These are phyloP conservation scores for Podaxis sp. DNA, from an alignment of 768 basidiomycete species.

Conservation along the genomic window DNA sequence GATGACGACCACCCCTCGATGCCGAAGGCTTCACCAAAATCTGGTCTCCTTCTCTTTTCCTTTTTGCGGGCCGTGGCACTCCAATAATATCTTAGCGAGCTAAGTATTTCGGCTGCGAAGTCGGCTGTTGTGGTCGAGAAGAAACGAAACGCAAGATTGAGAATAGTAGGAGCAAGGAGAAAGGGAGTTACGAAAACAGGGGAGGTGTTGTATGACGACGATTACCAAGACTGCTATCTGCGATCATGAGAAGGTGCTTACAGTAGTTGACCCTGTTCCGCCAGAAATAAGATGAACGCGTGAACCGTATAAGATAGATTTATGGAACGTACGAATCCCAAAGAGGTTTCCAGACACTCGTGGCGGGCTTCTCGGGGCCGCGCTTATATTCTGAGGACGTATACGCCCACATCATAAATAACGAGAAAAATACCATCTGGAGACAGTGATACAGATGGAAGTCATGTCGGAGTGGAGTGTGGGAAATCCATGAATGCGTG, in stretches of 20 bases:
- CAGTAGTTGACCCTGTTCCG: constrained; percentile 27
- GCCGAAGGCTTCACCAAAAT: constrained; percentile 37
- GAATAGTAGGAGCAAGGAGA: neutral
- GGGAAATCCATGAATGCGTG: neutral
- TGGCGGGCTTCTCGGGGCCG: constrained; percentile 33
- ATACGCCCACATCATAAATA: constrained; percentile 84
- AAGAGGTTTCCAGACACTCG: constrained; percentile 64
- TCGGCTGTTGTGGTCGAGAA: constrained; percentile 39
- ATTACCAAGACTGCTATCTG: neutral
- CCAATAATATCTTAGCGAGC: constrained; percentile 58
- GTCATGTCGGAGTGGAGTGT: neutral
- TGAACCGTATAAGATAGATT: constrained; percentile 19
- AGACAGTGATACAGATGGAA: neutral
- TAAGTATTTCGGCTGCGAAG: constrained; percentile 59
- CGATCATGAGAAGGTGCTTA: constrained; percentile 11
- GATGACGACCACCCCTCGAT: constrained; percentile 14
- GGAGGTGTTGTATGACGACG: neutral
- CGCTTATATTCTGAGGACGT: constrained; percentile 59
- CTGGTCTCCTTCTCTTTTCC: constrained; percentile 14
- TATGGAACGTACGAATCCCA: constrained; percentile 53
- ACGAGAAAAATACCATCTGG: constrained; percentile 81
- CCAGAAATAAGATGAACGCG: neutral
- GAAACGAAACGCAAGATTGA: neutral
- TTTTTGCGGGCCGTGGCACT: constrained; percentile 1
- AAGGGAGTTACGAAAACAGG: neutral